Evolutionary conservation across 139 green algal species (phyloP).

Genomic region (Coelastrella sp.): DNA sequence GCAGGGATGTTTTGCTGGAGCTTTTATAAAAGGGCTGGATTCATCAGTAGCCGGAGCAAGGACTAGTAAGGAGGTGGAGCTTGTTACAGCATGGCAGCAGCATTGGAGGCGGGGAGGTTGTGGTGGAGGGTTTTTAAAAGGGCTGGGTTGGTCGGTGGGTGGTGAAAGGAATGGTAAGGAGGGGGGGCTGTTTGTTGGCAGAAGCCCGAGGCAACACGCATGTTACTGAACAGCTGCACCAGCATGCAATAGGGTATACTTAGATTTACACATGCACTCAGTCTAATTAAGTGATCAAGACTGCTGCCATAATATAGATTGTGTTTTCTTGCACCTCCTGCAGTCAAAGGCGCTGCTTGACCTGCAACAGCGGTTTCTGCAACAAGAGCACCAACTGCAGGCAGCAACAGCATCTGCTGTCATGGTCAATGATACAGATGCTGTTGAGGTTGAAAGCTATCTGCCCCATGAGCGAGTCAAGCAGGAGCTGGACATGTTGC

Average conservation of each 20-base stretch:
- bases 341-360: slow-evolving; percentile 31
- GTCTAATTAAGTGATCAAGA: neutral
- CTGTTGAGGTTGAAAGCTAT: slow-evolving; percentile 13
- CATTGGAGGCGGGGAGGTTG: too few relatives aligned
- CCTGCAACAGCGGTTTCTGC: slow-evolving; percentile 34
- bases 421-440: neutral
- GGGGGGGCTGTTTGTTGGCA: neutral
- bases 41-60: too few relatives aligned
- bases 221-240: neutral
- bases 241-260: neutral
- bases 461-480: slow-evolving; percentile 3
- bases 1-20: too few relatives aligned
- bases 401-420: slow-evolving; percentile 12
- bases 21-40: too few relatives aligned
- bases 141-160: too few relatives aligned
- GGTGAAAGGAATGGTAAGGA: too few relatives aligned
- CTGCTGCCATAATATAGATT: neutral
- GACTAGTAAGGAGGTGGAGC: too few relatives aligned
- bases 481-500: slow-evolving; percentile 24
- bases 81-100: too few relatives aligned
- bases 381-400: slow-evolving; percentile 42
- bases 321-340: neutral
- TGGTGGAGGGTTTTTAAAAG: too few relatives aligned
- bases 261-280: neutral
- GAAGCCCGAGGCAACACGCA: too few relatives aligned